Evolutionary conservation across 768 basidiomycete genomes (phyloP).

Genomic region (Royoungia palumana): DNA sequence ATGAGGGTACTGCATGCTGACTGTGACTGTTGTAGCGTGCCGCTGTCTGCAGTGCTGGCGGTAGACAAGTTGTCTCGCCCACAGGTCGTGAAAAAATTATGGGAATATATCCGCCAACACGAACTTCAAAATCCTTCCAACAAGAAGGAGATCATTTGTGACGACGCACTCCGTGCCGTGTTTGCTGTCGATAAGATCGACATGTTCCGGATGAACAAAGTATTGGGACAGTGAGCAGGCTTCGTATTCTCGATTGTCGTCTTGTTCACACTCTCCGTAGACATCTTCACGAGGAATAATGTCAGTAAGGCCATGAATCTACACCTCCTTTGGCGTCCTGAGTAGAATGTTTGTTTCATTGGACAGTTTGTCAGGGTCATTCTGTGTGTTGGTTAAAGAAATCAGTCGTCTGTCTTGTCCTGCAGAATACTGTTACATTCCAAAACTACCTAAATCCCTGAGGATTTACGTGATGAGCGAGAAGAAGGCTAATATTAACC

Average conservation of each 20-base stretch:
- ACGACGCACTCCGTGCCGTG: constrained; percentile 64
- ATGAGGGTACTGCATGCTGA: constrained; percentile 5
- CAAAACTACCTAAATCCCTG: constrained; percentile 2
- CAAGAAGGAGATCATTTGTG: constrained; percentile 83
- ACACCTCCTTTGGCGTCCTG: constrained; percentile 3
- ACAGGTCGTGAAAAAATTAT: constrained; percentile 86
- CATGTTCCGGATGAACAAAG: constrained; percentile 96
- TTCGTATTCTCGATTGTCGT: neutral
- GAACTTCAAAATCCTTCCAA: constrained; percentile 83
- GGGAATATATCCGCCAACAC: constrained; percentile 83
- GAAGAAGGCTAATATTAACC: neutral
- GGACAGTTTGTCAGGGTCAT: neutral
- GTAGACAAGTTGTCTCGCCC: constrained; percentile 74
- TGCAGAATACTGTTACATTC: no score
- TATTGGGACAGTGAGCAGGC: constrained; percentile 63
- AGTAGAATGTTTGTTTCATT: neutral
- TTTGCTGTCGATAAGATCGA: constrained; percentile 81
- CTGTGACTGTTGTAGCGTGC: constrained; percentile 48
- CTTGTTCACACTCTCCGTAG: constrained; percentile 13
- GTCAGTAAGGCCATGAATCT: constrained; percentile 4
- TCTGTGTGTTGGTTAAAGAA: no score
- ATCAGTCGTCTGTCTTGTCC: constrained; percentile 9
- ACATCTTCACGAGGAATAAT: constrained; percentile 31
- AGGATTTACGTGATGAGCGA: neutral
- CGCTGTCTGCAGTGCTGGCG: constrained; percentile 68